phyloP scores from a whole-genome alignment of 257 asterid genomes.

The Handroanthus guayacan region DNA sequence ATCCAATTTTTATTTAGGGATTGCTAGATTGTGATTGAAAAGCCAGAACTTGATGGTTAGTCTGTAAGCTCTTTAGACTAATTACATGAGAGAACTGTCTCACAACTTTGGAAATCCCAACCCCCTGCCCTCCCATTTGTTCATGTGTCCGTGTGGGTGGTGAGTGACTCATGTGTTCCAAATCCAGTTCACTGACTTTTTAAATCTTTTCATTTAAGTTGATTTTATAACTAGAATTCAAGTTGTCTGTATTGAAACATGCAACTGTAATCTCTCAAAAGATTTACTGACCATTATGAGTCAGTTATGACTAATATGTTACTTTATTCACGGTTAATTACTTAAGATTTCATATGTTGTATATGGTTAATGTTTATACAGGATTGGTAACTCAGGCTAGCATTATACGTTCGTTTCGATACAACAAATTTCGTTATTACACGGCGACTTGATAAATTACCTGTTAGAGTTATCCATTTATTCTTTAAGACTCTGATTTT shows the following conservation, averaged over 20 bases:
- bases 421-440: neutral
- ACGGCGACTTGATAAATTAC: neutral
- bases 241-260: neutral
- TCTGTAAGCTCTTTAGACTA: conserved; percentile 10
- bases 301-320: neutral
- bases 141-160: neutral
- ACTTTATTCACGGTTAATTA: neutral
- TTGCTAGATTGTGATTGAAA: neutral
- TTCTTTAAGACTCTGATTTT: neutral
- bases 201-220: neutral
- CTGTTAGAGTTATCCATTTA: neutral
- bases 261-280: neutral
- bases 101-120: neutral
- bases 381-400: neutral
- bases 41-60: conserved; percentile 11
- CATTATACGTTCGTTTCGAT: neutral
- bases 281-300: neutral
- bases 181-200: neutral
- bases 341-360: neutral
- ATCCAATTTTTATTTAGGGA: neutral
- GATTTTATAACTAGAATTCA: neutral
- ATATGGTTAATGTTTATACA: neutral
- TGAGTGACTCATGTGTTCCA: neutral
- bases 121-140: too few species aligned
- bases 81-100: neutral